These are phyloP conservation scores for Malus asiatica DNA, from an alignment of 306 rosid species.

Conservation along the genomic window DNA sequence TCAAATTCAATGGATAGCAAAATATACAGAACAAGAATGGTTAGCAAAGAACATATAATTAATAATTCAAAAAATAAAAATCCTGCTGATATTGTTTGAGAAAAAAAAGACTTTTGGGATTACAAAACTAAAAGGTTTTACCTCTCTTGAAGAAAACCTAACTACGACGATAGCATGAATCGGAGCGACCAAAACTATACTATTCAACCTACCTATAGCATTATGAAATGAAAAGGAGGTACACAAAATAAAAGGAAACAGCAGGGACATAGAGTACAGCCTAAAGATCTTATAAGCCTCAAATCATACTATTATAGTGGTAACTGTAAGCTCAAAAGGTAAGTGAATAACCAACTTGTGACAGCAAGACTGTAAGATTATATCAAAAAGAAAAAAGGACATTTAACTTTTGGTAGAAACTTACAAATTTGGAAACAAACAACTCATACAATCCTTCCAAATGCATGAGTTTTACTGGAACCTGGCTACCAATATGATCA, in stretches of 20 bases:
- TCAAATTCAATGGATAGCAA: background rate
- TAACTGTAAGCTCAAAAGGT: slow-evolving; percentile 1
- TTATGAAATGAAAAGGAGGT: slow-evolving; percentile 10
- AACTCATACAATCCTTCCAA: slow-evolving; percentile 90
- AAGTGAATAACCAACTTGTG: slow-evolving; percentile 1
- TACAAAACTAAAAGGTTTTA: background rate
- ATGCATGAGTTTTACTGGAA: slow-evolving; percentile 87
- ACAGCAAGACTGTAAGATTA: background rate
- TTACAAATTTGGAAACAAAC: slow-evolving; percentile 89
- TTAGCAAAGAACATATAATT: background rate
- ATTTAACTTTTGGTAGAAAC: slow-evolving; percentile 25
- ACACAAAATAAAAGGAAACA: slow-evolving; percentile 9
- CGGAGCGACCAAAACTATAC: background rate
- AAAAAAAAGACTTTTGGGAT: background rate
- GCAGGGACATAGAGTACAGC: background rate
- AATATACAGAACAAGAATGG: slow-evolving; percentile 3
- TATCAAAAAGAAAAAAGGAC: background rate
- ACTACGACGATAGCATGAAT: background rate
- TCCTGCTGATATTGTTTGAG: background rate
- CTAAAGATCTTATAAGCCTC: background rate
- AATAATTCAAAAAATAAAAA: background rate
- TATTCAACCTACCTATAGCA: slow-evolving; percentile 1
- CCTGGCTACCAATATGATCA: slow-evolving; percentile 83
- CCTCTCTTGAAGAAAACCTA: background rate
- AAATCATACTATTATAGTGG: background rate